These are phyloP conservation scores for Glomus cerebriforme DNA, from an alignment of 192 early-diverging fungal species.

Conservation along the genomic window DNA sequence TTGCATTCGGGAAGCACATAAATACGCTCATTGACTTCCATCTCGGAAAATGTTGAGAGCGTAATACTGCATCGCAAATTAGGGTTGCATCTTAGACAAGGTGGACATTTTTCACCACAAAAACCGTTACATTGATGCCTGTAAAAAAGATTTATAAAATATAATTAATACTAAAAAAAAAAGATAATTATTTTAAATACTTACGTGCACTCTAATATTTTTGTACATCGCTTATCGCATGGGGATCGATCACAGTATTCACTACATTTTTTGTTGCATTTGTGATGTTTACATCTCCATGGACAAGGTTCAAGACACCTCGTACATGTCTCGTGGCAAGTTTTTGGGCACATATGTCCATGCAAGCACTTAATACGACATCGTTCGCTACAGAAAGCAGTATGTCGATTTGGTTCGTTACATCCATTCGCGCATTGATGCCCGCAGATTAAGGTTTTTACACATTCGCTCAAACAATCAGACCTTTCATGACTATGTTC, in stretches of 20 bases:
- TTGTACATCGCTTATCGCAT: not conserved
- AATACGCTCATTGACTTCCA: not conserved
- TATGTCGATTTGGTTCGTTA: not conserved
- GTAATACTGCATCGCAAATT: not conserved
- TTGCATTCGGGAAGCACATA: not conserved
- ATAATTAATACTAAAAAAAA: not conserved
- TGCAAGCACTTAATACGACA: not conserved
- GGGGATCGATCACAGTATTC: not conserved
- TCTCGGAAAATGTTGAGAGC: not conserved
- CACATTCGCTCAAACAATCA: not conserved
- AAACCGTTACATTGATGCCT: slow-evolving; percentile 11
- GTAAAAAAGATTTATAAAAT: not conserved
- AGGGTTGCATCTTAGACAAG: not conserved
- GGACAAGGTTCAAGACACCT: not conserved
- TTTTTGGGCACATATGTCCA: not conserved
- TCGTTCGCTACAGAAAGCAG: not conserved
- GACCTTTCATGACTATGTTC: not conserved
- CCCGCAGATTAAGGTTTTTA: not conserved
- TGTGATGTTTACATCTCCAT: not conserved
- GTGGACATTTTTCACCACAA: slow-evolving; percentile 21
- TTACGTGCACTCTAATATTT: not conserved
- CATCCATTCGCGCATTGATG: not conserved
- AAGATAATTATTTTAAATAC: not conserved
- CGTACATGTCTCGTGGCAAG: not conserved
- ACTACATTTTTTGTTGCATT: not conserved